A percentile compares a stretch with the other conserved stretches of the same genome.
Evolutionary conservation across 495 filamentous ascomycete species (phyloP).

Genomic region (Cladorrhinum samala): DNA sequence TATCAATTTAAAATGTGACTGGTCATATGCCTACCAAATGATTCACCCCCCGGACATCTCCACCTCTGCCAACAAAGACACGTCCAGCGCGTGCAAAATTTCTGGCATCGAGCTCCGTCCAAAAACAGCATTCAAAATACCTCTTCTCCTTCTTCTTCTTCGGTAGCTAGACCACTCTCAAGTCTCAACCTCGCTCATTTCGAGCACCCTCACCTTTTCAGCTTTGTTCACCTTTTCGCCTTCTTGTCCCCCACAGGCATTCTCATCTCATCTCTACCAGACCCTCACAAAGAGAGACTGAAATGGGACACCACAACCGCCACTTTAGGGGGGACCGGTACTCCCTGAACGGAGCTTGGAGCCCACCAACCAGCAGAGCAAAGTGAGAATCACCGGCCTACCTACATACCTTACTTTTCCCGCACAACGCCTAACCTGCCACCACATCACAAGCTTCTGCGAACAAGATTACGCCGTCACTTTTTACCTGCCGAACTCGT

Average conservation of each 20-base stretch:
- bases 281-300: background rate
- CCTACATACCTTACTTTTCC: background rate
- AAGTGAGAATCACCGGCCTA: constrained; percentile 18
- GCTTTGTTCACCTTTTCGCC: background rate
- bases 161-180: too few species aligned
- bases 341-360: constrained; percentile 20
- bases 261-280: constrained; percentile 4
- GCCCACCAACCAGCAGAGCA: constrained; percentile 26
- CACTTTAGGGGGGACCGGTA: constrained; percentile 18
- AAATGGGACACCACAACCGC: constrained; percentile 24
- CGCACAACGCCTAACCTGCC: background rate
- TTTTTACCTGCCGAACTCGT: constrained; percentile 52
- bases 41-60: too few species aligned
- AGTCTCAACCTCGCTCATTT: too few species aligned
- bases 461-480: constrained; percentile 49
- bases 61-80: too few species aligned
- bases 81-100: too few species aligned
- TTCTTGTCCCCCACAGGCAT: background rate
- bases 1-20: too few species aligned
- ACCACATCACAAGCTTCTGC: constrained; percentile 25
- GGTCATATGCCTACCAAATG: too few species aligned
- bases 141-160: too few species aligned
- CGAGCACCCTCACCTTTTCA: too few species aligned
- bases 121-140: too few species aligned
- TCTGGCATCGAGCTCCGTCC: too few species aligned